Evolutionary conservation across 164 flowering plant species (phyloP).

Genomic region (Aristolochia contorta): DNA sequence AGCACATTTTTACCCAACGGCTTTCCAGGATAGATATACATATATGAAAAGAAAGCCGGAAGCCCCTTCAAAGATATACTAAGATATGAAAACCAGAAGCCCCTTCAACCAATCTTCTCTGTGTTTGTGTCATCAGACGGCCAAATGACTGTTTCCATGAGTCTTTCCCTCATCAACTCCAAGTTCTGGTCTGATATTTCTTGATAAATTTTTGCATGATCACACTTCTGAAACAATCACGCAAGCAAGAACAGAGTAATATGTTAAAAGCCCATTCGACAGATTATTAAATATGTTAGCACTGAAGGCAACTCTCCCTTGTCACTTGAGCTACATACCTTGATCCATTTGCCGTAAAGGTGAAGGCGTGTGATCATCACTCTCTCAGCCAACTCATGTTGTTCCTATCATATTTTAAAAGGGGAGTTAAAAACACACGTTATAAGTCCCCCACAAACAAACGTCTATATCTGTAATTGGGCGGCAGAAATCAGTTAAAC

Average conservation of each 20-base stretch:
- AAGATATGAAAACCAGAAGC: background rate
- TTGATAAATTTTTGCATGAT: slow-evolving; percentile 29
- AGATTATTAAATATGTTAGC: background rate
- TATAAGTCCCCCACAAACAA: too few species aligned
- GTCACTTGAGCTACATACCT: slow-evolving; percentile 32
- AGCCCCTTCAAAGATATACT: slow-evolving; percentile 13
- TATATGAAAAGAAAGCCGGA: background rate
- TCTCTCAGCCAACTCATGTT: slow-evolving; percentile 83
- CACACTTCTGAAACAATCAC: slow-evolving; percentile 18
- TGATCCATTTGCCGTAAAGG: slow-evolving; percentile 83
- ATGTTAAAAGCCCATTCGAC: too few species aligned
- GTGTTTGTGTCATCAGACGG: slow-evolving; percentile 35
- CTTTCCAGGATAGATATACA: background rate
- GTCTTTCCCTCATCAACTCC: slow-evolving; percentile 93
- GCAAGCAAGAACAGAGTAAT: background rate
- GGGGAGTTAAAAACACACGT: too few species aligned
- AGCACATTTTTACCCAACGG: background rate
- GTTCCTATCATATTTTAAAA: slow-evolving; percentile 38
- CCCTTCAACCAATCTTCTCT: slow-evolving; percentile 50
- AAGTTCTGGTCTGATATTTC: slow-evolving; percentile 79
- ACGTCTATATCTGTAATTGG: too few species aligned
- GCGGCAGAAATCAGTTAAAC: too few species aligned
- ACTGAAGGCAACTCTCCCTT: background rate
- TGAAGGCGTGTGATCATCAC: slow-evolving; percentile 95
- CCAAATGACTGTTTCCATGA: slow-evolving; percentile 46